A percentile compares a stretch with the other conserved stretches of the same genome.
Evolutionary conservation across 1,139 yeast species (phyloP).

Genomic region (Yamadazyma siamensis): DNA sequence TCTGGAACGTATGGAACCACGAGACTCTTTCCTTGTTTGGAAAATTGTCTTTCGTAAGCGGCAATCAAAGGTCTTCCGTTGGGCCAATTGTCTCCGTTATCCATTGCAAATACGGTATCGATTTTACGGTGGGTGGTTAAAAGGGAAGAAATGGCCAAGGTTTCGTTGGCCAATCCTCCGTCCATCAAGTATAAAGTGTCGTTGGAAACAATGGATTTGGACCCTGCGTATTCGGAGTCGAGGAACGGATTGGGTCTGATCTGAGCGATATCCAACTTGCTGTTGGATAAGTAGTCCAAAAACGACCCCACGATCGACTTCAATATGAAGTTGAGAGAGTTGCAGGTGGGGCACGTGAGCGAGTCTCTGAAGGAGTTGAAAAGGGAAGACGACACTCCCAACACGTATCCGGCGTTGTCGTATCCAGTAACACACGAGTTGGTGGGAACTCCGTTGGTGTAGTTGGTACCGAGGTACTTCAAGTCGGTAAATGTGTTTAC

Average conservation of each 20-base stretch:
- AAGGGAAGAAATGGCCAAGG: slow-evolving; percentile 34
- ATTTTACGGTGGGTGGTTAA: slow-evolving; percentile 33
- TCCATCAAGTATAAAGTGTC: slow-evolving; percentile 38
- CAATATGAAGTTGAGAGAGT: slow-evolving; percentile 45
- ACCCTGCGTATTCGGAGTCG: slow-evolving; percentile 37
- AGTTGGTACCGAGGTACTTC: slow-evolving; percentile 33
- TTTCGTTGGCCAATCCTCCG: slow-evolving; percentile 42
- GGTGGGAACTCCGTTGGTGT: slow-evolving; percentile 27
- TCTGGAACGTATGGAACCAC: slow-evolving; percentile 40
- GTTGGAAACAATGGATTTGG: slow-evolving; percentile 23
- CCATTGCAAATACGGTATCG: slow-evolving; percentile 39
- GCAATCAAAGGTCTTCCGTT: slow-evolving; percentile 30
- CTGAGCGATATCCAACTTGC: slow-evolving; percentile 35
- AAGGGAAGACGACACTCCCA: slow-evolving; percentile 77
- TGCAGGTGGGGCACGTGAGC: slow-evolving; percentile 44
- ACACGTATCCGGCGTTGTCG: slow-evolving; percentile 73
- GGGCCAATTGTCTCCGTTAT: slow-evolving; percentile 40
- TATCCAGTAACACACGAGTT: slow-evolving; percentile 58
- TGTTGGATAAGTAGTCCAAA: slow-evolving; percentile 42
- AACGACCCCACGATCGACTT: slow-evolving; percentile 44
- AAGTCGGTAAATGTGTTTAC: slow-evolving; percentile 36
- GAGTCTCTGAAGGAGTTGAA: slow-evolving; percentile 69
- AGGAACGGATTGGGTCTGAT: slow-evolving; percentile 52
- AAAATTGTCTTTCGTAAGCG: slow-evolving; percentile 33
- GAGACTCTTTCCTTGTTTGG: slow-evolving; percentile 25